Conservation (phyloP, 768 basidiomycete species). For the Gelatoporia subvermispora region DNA sequence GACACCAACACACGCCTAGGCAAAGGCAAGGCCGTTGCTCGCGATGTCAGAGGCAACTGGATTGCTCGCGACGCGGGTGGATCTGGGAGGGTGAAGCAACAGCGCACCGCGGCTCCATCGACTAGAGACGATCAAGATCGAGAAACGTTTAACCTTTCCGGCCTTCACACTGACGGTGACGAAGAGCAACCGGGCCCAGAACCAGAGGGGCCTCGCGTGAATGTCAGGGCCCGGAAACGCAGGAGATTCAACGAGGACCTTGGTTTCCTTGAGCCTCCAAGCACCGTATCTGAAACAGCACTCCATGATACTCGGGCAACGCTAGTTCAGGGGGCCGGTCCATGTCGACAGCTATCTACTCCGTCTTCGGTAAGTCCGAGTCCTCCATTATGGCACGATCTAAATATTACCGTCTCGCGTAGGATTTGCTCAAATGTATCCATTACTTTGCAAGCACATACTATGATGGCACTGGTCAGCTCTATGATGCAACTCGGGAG, state of each 20-base stretch:
- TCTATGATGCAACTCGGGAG: conserved; percentile 45
- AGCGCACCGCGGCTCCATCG: conserved; percentile 19
- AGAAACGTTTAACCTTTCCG: conserved; percentile 8
- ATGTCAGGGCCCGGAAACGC: conserved; percentile 24
- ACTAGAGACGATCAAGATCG: conserved; percentile 21
- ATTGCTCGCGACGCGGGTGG: conserved; percentile 66
- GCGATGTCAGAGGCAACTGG: conserved; percentile 56
- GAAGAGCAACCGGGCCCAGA: conserved; percentile 14
- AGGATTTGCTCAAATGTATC: conserved; percentile 50
- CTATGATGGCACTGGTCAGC: conserved; percentile 58
- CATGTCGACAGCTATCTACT: conserved; percentile 8
- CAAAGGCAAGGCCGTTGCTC: conserved; percentile 31
- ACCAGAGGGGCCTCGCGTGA: too few relatives aligned
- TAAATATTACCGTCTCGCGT: conserved; percentile 2
- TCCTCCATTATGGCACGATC: neutral
- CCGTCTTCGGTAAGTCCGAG: conserved; percentile 48
- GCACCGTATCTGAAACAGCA: too few relatives aligned
- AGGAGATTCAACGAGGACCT: conserved; percentile 45
- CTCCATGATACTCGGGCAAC: too few relatives aligned
- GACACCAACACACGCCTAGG: conserved; percentile 30
- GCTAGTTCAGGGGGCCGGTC: too few relatives aligned
- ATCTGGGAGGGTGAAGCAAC: conserved; percentile 33
- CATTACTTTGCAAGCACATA: conserved; percentile 50
- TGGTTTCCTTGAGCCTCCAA: conserved; percentile 44
- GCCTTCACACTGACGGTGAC: conserved; percentile 17